Conservation (phyloP, 129 eudicot species). For the Heracleum sosnowskyi region DNA sequence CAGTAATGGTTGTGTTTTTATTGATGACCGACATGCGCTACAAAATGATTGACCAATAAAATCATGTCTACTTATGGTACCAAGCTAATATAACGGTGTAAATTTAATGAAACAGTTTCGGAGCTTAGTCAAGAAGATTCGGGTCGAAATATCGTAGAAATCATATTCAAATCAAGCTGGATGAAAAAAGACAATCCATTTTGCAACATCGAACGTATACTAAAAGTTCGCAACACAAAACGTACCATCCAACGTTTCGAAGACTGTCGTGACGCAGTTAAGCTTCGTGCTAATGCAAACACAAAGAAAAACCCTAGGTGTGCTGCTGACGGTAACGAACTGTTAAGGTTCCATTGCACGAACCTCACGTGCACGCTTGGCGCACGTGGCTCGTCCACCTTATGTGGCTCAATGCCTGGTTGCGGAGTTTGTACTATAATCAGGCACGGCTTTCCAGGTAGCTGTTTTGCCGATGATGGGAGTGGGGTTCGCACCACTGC, state of each 20-base stretch:
- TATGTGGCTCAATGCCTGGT: conserved; percentile 62
- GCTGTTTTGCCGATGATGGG: conserved; percentile 20
- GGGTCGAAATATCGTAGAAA: conserved; percentile 91
- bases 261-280: conserved; percentile 65
- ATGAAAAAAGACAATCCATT: conserved; percentile 65
- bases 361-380: conserved; percentile 74
- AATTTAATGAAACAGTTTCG: conserved; percentile 32
- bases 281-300: conserved; percentile 45
- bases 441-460: conserved; percentile 74
- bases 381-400: conserved; percentile 52
- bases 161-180: conserved; percentile 95
- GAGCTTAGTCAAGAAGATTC: conserved; percentile 84
- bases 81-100: not conserved
- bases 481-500: conserved; percentile 71
- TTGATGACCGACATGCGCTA: not conserved
- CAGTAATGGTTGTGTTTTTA: not conserved
- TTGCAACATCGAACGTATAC: conserved; percentile 77
- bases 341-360: conserved; percentile 78
- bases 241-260: conserved; percentile 91
- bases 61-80: not conserved
- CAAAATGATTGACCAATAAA: not conserved
- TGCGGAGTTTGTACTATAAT: conserved; percentile 89
- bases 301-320: conserved; percentile 65
- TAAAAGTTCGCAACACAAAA: conserved; percentile 81
- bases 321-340: conserved; percentile 94